Evolutionary conservation across 2,329 filamentous ascomycete species (phyloP).

Genomic region (Phoma sp.): DNA sequence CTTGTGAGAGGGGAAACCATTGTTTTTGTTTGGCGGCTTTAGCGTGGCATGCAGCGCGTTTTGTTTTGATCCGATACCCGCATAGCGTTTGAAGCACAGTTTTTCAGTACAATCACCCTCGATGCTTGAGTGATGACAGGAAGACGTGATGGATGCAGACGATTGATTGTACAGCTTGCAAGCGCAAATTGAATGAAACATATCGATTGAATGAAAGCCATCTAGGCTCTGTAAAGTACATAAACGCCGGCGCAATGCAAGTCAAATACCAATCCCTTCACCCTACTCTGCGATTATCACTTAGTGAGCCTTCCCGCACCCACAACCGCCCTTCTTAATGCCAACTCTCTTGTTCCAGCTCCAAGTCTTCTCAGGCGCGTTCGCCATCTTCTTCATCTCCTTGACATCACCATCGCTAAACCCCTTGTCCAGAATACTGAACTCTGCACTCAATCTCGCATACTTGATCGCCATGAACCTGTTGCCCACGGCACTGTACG

Average conservation of each 20-base stretch:
- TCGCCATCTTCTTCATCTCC: constrained; percentile 37
- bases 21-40: too few relatives aligned
- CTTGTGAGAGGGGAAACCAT: too few relatives aligned
- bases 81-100: too few relatives aligned
- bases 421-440: constrained; percentile 39
- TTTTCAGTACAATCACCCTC: too few relatives aligned
- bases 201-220: too few relatives aligned
- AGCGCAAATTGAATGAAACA: too few relatives aligned
- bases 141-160: too few relatives aligned
- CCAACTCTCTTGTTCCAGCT: constrained; percentile 44
- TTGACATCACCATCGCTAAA: constrained; percentile 34
- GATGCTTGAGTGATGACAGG: too few relatives aligned
- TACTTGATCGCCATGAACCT: constrained; percentile 39
- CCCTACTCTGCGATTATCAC: too few relatives aligned
- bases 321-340: constrained; percentile 23
- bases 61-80: too few relatives aligned
- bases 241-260: constrained; percentile 2
- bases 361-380: constrained; percentile 38
- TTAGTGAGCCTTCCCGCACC: constrained; percentile 32
- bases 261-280: neutral
- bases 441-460: constrained; percentile 35
- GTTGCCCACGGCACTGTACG: constrained; percentile 45
- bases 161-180: too few relatives aligned
- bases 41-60: too few relatives aligned
- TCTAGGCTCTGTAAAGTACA: neutral